Evolutionary conservation across 371 early-diverging fungal genomes (phyloP), one percentile per base, ranked within the genome.

Genomic region (Mortierella sp.): DNA sequence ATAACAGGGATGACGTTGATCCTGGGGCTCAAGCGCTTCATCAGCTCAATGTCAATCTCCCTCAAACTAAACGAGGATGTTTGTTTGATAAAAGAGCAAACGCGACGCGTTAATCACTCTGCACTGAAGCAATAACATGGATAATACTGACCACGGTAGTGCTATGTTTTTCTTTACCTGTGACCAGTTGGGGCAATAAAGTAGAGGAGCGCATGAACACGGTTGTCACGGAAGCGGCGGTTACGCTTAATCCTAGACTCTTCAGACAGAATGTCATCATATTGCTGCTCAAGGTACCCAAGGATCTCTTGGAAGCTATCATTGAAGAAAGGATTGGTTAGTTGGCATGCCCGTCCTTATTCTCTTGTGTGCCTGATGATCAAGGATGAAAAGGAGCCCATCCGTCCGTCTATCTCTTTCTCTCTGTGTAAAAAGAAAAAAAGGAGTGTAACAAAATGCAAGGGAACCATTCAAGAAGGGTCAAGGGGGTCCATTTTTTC

Each of bases 111-210:
- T n/a, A n/a, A n/a, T n/a, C n/a, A n/a, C n/a, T n/a, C n/a, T n/a
- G n/a, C n/a, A n/a, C n/a, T n/a, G n/a, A n/a, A n/a, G n/a, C n/a
- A n/a, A n/a, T n/a, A n/a, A n/a, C n/a, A n/a, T n/a, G n/a, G n/a
- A n/a, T n/a, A n/a, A n/a, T n/a, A n/a, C n/a, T n/a, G n/a, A n/a
- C n/a, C n/a, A n/a, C n/a, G n/a, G n/a, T n/a, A n/a, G n/a, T n/a
- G n/a, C n/a, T 44, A 45, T 47, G 2, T 4, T 58, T 44, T 61
- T 52, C 24, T 86, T 77, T 89, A 91, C 91, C 91, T 94, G 90
- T 99, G 99, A 29, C 99, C 99, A 29, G 99, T 97, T 31, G 99
- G 99, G 4, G 95, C 90, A 76, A 99, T 97, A 85, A 99, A 99
- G 88, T 99, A 99, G 43, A 99, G 88, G 26, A 98, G 93, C 6